Percentiles rank a stretch among this genome's conserved stretches.
phyloP scores from a whole-genome alignment of 2,329 filamentous ascomycete species.

The Diaporthe helianthi region DNA sequence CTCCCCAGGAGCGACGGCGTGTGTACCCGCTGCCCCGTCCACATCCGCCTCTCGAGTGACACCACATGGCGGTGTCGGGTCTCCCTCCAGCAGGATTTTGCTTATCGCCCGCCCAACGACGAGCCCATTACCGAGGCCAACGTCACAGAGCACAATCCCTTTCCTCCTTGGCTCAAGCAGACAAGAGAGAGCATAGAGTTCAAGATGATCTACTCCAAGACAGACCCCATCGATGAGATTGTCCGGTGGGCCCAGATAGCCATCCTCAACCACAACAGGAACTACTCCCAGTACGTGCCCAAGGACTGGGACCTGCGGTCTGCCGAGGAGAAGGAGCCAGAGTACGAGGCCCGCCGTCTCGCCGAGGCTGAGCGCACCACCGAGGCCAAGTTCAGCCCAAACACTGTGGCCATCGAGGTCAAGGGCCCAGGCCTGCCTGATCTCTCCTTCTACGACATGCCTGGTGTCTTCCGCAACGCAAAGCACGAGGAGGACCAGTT shows the following conservation, averaged over 20 bases:
- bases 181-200: constrained; percentile 63
- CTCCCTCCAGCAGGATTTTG: constrained; percentile 70
- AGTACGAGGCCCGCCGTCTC: constrained; percentile 36
- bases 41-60: constrained; percentile 73
- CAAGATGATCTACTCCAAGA: constrained; percentile 67
- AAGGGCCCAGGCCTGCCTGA: constrained; percentile 74
- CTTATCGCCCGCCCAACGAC: constrained; percentile 53
- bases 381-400: constrained; percentile 78
- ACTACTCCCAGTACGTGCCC: constrained; percentile 62
- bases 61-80: constrained; percentile 73
- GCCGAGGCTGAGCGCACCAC: constrained; percentile 50
- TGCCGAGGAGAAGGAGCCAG: constrained; percentile 32
- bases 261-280: constrained; percentile 70
- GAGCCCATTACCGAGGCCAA: constrained; percentile 52
- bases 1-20: constrained; percentile 74
- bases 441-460: constrained; percentile 84
- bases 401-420: constrained; percentile 79
- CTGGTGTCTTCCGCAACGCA: constrained; percentile 78
- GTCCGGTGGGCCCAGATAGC: constrained; percentile 80
- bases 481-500: constrained; percentile 70
- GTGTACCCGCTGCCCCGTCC: constrained; percentile 82
- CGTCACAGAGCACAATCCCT: constrained; percentile 58
- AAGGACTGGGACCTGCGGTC: constrained; percentile 43
- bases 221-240: constrained; percentile 68
- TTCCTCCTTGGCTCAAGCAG: constrained; percentile 70